Conservation (phyloP, 352 stramenopile genomes). For the Globisporangium paddicum region DNA sequence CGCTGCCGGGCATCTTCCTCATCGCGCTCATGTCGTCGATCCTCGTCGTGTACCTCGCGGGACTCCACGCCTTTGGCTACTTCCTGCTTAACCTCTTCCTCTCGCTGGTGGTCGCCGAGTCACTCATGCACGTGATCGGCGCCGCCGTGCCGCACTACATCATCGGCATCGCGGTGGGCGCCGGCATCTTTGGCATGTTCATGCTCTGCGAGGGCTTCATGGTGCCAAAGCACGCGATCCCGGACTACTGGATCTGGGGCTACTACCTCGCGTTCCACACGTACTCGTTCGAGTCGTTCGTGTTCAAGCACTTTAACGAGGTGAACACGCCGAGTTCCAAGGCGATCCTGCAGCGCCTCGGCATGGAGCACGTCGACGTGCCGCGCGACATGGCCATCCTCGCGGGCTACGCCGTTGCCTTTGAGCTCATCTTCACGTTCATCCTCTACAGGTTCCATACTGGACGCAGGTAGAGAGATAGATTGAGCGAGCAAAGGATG, state of each 20-base stretch:
- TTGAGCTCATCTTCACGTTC: constrained; percentile 48
- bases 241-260: constrained; percentile 71
- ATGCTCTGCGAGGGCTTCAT: constrained; percentile 89
- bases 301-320: constrained; percentile 72
- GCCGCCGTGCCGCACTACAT: constrained; percentile 81
- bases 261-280: constrained; percentile 88
- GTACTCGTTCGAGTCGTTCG: constrained; percentile 83
- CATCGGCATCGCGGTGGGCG: constrained; percentile 77
- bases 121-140: constrained; percentile 71
- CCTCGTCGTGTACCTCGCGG: constrained; percentile 49
- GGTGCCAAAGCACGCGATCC: constrained; percentile 57
- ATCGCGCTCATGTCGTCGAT: constrained; percentile 48
- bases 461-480: constrained; percentile 33
- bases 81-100: constrained; percentile 75
- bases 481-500: no score
- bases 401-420: constrained; percentile 31
- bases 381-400: constrained; percentile 54
- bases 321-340: constrained; percentile 9
- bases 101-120: constrained; percentile 73
- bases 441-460: constrained; percentile 67
- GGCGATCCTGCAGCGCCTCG: constrained; percentile 15
- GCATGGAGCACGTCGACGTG: constrained; percentile 56
- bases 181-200: constrained; percentile 82
- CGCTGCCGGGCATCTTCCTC: constrained; percentile 54
- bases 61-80: constrained; percentile 47